Conservation (phyloP, 2,329 filamentous ascomycete species). For the Fusarium redolens region DNA sequence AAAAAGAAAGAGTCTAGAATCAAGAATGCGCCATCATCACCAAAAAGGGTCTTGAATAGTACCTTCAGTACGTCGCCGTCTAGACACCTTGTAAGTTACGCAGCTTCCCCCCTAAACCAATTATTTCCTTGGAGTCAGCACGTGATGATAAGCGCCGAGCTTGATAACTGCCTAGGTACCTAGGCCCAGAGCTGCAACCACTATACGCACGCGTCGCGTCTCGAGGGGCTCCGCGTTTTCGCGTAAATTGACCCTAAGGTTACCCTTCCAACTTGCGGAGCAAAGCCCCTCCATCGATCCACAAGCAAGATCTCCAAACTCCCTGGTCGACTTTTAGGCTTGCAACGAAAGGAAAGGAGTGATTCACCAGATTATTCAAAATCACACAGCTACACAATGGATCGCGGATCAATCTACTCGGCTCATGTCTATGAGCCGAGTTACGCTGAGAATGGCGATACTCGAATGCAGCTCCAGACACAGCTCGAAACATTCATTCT, state of each 20-base stretch:
- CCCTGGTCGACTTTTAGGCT: slow-evolving; percentile 25
- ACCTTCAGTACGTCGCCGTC: slow-evolving; percentile 26
- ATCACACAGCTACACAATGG: slow-evolving; percentile 65
- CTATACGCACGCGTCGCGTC: slow-evolving; percentile 45
- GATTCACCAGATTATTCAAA: slow-evolving; percentile 4
- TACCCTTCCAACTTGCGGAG: slow-evolving; percentile 42
- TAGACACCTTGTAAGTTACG: slow-evolving; percentile 40
- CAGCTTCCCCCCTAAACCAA: slow-evolving; percentile 33
- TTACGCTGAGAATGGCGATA: slow-evolving; percentile 74
- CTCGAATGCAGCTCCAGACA: slow-evolving; percentile 77
- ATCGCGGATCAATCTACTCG: slow-evolving; percentile 88
- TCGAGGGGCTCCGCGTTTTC: slow-evolving; percentile 34
- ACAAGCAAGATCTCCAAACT: slow-evolving; percentile 38
- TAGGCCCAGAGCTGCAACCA: slow-evolving; percentile 43
- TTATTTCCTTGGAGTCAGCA: slow-evolving; percentile 23
- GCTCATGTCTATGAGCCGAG: slow-evolving; percentile 81
- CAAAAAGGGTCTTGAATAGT: slow-evolving; percentile 33
- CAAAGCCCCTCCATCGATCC: slow-evolving; percentile 41
- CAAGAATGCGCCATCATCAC: slow-evolving; percentile 40
- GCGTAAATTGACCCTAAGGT: slow-evolving; percentile 32
- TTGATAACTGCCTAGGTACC: background rate
- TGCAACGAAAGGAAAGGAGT: slow-evolving; percentile 20
- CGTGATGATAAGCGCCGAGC: slow-evolving; percentile 31
- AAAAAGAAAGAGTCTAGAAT: slow-evolving; percentile 21
- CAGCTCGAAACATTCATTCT: slow-evolving; percentile 92